These are phyloP conservation scores for Colletotrichum coccodes DNA, from an alignment of 2,329 filamentous ascomycete species.

Conservation along the genomic window DNA sequence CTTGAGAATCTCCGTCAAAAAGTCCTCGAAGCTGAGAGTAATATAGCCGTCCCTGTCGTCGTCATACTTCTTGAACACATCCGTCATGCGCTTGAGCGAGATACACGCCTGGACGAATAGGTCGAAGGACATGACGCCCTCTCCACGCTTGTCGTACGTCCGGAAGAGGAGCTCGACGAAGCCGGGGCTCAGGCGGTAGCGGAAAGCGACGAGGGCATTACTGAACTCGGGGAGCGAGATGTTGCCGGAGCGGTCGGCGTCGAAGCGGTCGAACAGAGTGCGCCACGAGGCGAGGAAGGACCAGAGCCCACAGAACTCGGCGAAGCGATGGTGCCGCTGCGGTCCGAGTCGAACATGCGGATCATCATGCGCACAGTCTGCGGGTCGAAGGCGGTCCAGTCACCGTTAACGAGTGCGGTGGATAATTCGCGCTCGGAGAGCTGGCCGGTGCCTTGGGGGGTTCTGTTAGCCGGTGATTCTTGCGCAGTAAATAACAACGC, in stretches of 20 bases:
- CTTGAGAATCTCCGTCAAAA: slow-evolving; percentile 75
- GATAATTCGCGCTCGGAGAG: slow-evolving; percentile 89
- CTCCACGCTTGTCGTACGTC: slow-evolving; percentile 83
- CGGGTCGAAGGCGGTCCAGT: slow-evolving; percentile 92
- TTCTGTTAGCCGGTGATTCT: slow-evolving; percentile 8
- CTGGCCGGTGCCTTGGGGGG: slow-evolving; percentile 74
- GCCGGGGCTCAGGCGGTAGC: slow-evolving; percentile 85
- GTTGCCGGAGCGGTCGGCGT: slow-evolving; percentile 85
- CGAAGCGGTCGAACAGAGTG: slow-evolving; percentile 93
- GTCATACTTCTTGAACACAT: slow-evolving; percentile 99
- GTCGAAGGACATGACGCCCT: slow-evolving; percentile 87
- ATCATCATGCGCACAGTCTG: slow-evolving; percentile 99
- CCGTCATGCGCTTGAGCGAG: slow-evolving; percentile 96
- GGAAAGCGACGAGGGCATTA: slow-evolving; percentile 91
- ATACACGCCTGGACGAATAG: slow-evolving; percentile 98
- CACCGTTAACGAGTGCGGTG: slow-evolving; percentile 92
- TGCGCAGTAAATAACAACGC: neutral
- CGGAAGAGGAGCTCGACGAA: slow-evolving; percentile 89
- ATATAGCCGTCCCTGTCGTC: slow-evolving; percentile 96
- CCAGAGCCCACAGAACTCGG: slow-evolving; percentile 97
- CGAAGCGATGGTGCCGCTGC: slow-evolving; percentile 88
- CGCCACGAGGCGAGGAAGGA: slow-evolving; percentile 95
- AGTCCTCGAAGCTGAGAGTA: slow-evolving; percentile 84
- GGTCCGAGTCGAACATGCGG: slow-evolving; percentile 97
- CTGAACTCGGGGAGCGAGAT: slow-evolving; percentile 89